phyloP scores from a whole-genome alignment of 306 rosid species.

The Cyclanthera cordifolia region DNA sequence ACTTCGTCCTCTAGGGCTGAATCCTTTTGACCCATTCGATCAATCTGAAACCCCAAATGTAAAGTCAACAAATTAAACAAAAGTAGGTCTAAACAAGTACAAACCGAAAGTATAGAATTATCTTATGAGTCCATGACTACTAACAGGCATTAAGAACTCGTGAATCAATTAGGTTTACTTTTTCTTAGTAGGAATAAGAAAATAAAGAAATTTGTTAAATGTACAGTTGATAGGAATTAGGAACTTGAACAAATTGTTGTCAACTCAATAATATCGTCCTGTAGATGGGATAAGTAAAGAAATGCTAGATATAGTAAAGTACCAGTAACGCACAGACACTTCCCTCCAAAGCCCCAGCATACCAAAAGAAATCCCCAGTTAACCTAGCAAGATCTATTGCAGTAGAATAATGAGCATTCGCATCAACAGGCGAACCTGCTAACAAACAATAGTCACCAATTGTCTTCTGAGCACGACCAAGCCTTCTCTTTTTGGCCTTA shows the following conservation, averaged over 20 bases:
- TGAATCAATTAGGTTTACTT: neutral
- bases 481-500: conserved; percentile 93
- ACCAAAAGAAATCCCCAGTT: conserved; percentile 89
- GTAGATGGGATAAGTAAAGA: neutral
- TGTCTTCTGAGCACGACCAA: conserved; percentile 95
- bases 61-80: conserved; percentile 10
- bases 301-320: conserved; percentile 8
- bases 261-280: neutral
- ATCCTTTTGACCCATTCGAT: conserved; percentile 71
- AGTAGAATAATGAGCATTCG: conserved; percentile 83
- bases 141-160: neutral
- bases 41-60: conserved; percentile 42
- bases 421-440: conserved; percentile 97
- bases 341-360: conserved; percentile 95
- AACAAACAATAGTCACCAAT: conserved; percentile 90
- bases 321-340: conserved; percentile 91
- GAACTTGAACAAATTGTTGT: neutral
- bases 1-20: conserved; percentile 64
- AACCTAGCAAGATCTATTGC: conserved; percentile 81
- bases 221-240: neutral
- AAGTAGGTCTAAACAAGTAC: neutral
- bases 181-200: neutral
- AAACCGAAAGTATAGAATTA: neutral
- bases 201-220: neutral
- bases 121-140: neutral